Percentiles rank a stretch among this genome's conserved stretches.
Evolutionary conservation across 176 grass and related monocot species (phyloP).

Genomic region (Oropetium thomaeum): DNA sequence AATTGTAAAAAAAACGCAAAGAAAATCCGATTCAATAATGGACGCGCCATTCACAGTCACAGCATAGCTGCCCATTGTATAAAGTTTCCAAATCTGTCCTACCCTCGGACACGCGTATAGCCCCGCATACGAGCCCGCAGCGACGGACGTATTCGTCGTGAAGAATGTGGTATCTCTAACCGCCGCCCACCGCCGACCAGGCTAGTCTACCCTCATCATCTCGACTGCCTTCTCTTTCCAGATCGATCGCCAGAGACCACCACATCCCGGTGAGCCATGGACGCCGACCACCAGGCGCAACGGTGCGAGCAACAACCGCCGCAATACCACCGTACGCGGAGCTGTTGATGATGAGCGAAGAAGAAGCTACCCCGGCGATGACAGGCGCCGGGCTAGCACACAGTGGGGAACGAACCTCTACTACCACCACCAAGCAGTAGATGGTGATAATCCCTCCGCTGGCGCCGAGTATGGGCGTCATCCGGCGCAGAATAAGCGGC

Average conservation of each 20-base stretch:
- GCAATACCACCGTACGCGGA: neutral
- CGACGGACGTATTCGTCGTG: neutral
- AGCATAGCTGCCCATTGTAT: neutral
- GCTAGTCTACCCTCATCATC: neutral
- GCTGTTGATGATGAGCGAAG: too few relatives aligned
- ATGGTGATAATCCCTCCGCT: neutral
- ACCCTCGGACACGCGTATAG: neutral
- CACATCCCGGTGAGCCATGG: neutral
- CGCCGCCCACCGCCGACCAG: neutral
- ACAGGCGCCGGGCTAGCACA: neutral
- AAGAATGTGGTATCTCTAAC: neutral
- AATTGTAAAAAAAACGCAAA: neutral
- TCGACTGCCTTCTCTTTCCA: neutral
- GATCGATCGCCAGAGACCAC: neutral
- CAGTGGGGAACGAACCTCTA: neutral
- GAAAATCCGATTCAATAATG: neutral
- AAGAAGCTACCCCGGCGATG: neutral
- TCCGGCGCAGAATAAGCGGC: conserved; percentile 14
- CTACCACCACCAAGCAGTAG: neutral
- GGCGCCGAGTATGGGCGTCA: neutral
- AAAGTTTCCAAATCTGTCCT: neutral
- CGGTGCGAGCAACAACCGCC: neutral
- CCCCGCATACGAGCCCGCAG: neutral
- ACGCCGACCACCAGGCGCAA: neutral
- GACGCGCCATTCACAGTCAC: neutral